Base-by-base conservation (phyloP, 176 grass and related monocot genomes). In the Lolium rigidum region DNA sequence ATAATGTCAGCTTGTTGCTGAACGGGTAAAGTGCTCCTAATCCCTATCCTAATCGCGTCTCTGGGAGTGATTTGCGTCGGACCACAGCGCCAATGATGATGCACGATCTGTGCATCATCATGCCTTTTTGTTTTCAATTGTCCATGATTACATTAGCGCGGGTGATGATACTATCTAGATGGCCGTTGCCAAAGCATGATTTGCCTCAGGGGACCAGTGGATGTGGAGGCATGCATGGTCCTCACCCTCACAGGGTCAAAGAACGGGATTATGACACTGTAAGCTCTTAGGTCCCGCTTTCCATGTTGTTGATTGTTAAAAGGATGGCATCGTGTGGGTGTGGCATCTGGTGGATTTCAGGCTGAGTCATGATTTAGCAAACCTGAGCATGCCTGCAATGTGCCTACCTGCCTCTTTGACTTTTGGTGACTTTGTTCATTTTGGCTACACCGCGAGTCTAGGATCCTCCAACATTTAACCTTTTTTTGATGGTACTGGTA, bases 171-270 rank as follows among this genome's bases (percentile, higher is more conserved):
- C 7, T 70, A 52, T 11, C 56, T 46, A 15, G 54, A 56, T 56
- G 54, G 54, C 54, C 54, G 6, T 56, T 18, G 54, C 41, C 41
- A 56, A 39, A 7, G 82, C 14, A 64, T 76, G 70, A 76, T 52
- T 63, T 62, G 17, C 46, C 25, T 52, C 11, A 7, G 82, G 18
- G 57, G 18, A 51, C 70, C 82, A 51, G 64, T 7, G 58, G 71
- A 76, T 76, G 35, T 83, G 84, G 88, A 86, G 74, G 82, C 80
- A 87, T 90, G 82, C 80, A 87, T 90, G 89, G 89, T 90, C 89
- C 41, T 43, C 41, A 43, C 4, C 46, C 51, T 17, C 15, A 15
- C 15, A 54, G 4, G 51, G 51, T 54, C 51, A 54, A 54, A 54
- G 15, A 6, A 54, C 17, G 15, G 51, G 51, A 54, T 54, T 54